Base-by-base conservation (phyloP, 2,329 filamentous ascomycete genomes). In the Fusarium dimerum region DNA sequence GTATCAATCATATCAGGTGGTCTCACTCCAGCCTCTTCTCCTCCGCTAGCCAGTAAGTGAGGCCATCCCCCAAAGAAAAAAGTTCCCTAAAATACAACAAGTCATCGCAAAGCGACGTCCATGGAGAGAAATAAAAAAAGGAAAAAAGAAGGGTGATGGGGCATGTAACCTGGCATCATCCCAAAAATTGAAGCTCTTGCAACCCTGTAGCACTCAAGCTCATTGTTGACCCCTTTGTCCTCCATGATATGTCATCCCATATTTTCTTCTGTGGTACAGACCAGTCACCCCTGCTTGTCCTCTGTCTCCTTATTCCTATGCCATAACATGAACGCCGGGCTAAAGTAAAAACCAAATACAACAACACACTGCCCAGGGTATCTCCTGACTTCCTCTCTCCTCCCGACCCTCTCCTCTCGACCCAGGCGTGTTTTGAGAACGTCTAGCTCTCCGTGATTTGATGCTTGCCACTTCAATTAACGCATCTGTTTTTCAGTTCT, bases 281-380 rank as follows among this genome's bases (percentile, higher is more conserved):
- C 57, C 51, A 49, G 49, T 34, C n/a, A 40, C 16, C 41, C 17
- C 17, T 50, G 20, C 41, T 47, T 44, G 39, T 48, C 12, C 16
- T 32, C 39, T 30, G 44, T 55, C 51, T 52, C 43, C 55, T 52
- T 49, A 58, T 57, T 58, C 63, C 47, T 40, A 48, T 51, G 50
- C 49, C 55, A 61, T 62, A 65, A 52, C 47, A 61, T 55, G 55
- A 65, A 72, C 71, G 71, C 71, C 70, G 63, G 69, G 68, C 68
- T 70, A 66, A 67, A 60, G 61, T 59, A 62, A 68, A 63, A 60
- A 61, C 62, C 64, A 64, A 60, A 66, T 63, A 63, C 51, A 63
- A 36, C 32, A 44, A 55, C 61, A 62, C 59, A 59, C 60, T 56
- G 64, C 57, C 56, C 58, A 67, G 65, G 68, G 65, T 70, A 70